Evolutionary conservation across 2,329 filamentous ascomycete species (phyloP).

Genomic region (Clonostachys rhizophaga): DNA sequence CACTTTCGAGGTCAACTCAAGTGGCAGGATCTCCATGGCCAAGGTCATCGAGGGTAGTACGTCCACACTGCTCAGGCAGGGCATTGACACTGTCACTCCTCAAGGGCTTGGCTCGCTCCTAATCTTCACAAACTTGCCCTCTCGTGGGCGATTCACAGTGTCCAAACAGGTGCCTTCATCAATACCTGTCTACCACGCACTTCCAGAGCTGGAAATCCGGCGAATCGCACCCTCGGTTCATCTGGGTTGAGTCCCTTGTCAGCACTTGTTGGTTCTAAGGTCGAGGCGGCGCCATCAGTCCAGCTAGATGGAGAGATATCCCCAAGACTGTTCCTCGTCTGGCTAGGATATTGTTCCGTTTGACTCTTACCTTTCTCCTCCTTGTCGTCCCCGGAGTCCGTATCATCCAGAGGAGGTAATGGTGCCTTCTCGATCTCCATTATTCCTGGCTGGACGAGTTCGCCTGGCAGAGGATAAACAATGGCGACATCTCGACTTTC

Average conservation of each 20-base stretch:
- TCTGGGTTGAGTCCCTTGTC: conserved; percentile 19
- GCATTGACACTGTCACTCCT: too few relatives aligned
- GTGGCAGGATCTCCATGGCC: too few relatives aligned
- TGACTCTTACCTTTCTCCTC: conserved; percentile 32
- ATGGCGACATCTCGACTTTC: conserved; percentile 90
- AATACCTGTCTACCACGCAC: conserved; percentile 72
- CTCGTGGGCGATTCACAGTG: conserved; percentile 22
- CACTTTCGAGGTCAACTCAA: too few relatives aligned
- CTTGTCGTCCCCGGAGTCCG: conserved; percentile 32
- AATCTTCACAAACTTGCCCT: too few relatives aligned
- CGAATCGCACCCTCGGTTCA: conserved; percentile 63
- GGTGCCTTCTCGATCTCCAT: conserved; percentile 84
- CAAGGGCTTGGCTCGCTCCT: too few relatives aligned
- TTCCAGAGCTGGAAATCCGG: conserved; percentile 70
- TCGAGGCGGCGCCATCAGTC: conserved; percentile 19
- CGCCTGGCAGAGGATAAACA: conserved; percentile 77
- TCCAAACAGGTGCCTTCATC: conserved; percentile 72
- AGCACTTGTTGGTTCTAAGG: conserved; percentile 8
- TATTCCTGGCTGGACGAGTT: conserved; percentile 61
- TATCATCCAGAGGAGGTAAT: conserved; percentile 49
- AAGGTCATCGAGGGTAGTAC: too few relatives aligned
- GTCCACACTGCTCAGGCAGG: too few relatives aligned
- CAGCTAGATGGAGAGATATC: conserved; percentile 1
- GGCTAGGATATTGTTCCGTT: conserved; percentile 23
- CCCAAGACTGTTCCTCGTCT: conserved; percentile 43